Conservation (phyloP, 2,329 filamentous ascomycete species). For the Colletotrichum acutatum region DNA sequence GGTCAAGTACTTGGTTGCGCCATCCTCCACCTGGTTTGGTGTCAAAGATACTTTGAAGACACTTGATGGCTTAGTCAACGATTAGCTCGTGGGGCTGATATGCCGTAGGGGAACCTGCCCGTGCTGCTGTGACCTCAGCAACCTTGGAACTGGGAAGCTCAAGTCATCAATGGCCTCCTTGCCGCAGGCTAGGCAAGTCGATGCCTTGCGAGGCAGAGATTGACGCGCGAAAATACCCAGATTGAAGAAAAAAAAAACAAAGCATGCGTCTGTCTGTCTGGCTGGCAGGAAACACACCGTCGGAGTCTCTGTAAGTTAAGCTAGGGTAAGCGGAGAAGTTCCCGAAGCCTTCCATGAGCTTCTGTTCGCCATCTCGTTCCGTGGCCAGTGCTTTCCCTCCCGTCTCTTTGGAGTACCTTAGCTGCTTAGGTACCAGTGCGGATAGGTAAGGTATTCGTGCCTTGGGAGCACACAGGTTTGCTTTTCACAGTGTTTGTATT, state of each 20-base stretch:
- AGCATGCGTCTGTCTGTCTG: neutral
- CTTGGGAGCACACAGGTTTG: neutral
- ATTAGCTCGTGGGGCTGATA: constrained; percentile 28
- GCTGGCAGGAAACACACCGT: neutral
- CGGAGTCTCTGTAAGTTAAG: neutral
- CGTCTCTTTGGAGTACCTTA: neutral
- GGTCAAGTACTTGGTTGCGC: neutral
- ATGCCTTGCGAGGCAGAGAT: neutral
- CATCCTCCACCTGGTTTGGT: neutral
- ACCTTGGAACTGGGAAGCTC: neutral
- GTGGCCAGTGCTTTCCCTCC: neutral
- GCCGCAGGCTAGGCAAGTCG: neutral
- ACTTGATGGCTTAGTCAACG: constrained; percentile 13
- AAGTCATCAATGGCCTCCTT: neutral
- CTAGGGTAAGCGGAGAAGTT: neutral
- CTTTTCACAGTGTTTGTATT: neutral
- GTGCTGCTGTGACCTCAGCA: neutral
- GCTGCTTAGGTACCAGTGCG: no score
- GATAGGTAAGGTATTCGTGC: neutral
- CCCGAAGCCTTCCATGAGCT: constrained; percentile 15
- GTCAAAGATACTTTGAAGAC: neutral
- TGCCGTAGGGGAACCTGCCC: neutral
- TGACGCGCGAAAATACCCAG: neutral
- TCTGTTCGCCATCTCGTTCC: neutral
- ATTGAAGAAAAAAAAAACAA: neutral